These are phyloP conservation scores for Mixia osmundae DNA, from an alignment of 1,284 basidiomycete species.

Conservation along the genomic window DNA sequence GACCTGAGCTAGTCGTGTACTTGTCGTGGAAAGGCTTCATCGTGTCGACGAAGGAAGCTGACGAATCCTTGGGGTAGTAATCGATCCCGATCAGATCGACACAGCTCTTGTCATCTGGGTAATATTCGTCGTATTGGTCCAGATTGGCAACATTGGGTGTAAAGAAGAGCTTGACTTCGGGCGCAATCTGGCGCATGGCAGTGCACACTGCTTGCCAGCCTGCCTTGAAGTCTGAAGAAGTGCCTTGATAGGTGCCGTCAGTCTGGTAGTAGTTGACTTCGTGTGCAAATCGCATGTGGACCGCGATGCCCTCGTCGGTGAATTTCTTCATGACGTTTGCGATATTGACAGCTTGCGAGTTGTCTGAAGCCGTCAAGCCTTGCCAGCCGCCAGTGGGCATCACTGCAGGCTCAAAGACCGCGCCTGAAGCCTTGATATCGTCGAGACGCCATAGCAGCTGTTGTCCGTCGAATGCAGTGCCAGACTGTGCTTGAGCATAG, in stretches of 20 bases:
- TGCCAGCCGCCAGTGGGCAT: conserved; percentile 16
- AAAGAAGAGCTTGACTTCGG: conserved; percentile 21
- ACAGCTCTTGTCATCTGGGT: conserved; percentile 18
- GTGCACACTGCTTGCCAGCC: conserved; percentile 21
- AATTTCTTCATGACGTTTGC: conserved; percentile 23
- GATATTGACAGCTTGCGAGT: conserved; percentile 19
- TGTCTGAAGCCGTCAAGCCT: conserved; percentile 13
- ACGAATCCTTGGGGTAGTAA: conserved; percentile 10
- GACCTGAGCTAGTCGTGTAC: conserved; percentile 11
- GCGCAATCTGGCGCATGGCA: conserved; percentile 17
- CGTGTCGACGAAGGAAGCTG: conserved; percentile 15
- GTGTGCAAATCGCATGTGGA: conserved; percentile 20
- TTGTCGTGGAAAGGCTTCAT: conserved; percentile 23
- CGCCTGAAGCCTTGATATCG: conserved; percentile 20
- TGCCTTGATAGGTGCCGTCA: conserved; percentile 17
- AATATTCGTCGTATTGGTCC: conserved; percentile 16
- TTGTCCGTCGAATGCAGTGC: conserved; percentile 19
- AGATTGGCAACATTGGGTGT: conserved; percentile 17
- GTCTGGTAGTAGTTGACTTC: conserved; percentile 16
- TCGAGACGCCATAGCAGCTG: conserved; percentile 19
- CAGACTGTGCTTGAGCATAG: conserved; percentile 22
- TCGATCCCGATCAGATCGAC: conserved; percentile 21
- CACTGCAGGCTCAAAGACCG: conserved; percentile 21
- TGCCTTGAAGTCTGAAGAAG: conserved; percentile 20
- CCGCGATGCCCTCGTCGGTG: conserved; percentile 22